phyloP scores from a whole-genome alignment of 78 protist genomes.

The Dictyostelium citrinum region DNA sequence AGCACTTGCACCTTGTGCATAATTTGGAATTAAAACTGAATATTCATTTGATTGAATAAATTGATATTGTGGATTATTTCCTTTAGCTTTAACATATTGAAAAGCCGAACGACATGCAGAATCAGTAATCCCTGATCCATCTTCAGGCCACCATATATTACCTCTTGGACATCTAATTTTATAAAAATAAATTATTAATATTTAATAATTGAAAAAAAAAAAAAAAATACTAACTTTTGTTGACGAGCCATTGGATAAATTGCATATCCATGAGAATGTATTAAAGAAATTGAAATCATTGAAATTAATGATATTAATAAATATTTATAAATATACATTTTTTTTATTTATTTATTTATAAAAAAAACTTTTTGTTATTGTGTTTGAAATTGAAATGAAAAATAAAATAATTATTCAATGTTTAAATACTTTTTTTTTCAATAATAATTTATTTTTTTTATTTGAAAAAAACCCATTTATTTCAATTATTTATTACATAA shows the following conservation, averaged over 20 bases:
- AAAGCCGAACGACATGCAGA: slow-evolving; percentile 27
- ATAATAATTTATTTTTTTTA: no score
- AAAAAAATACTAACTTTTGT: not conserved
- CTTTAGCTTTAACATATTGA: slow-evolving; percentile 9
- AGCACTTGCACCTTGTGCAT: slow-evolving; percentile 39
- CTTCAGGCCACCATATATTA: slow-evolving; percentile 21
- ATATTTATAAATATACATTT: not conserved
- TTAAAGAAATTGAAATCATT: not conserved
- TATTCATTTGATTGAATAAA: slow-evolving; percentile 55
- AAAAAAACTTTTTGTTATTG: not conserved
- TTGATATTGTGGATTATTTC: slow-evolving; percentile 19
- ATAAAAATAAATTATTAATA: not conserved
- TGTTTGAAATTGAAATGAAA: not conserved
- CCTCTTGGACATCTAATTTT: not conserved
- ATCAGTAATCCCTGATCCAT: not conserved
- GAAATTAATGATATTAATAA: not conserved
- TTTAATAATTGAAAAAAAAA: not conserved
- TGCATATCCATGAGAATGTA: slow-evolving; percentile 32
- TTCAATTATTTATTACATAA: no score
- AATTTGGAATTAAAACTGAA: slow-evolving; percentile 34
- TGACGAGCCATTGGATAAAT: slow-evolving; percentile 33
- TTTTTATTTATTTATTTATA: not conserved
- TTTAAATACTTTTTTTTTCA: not conserved
- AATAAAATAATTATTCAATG: not conserved
- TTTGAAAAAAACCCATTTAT: no score